Evolutionary conservation across 495 filamentous ascomycete genomes (phyloP), one percentile per base, ranked within the genome.

Genomic region (Aspergillus campestris): DNA sequence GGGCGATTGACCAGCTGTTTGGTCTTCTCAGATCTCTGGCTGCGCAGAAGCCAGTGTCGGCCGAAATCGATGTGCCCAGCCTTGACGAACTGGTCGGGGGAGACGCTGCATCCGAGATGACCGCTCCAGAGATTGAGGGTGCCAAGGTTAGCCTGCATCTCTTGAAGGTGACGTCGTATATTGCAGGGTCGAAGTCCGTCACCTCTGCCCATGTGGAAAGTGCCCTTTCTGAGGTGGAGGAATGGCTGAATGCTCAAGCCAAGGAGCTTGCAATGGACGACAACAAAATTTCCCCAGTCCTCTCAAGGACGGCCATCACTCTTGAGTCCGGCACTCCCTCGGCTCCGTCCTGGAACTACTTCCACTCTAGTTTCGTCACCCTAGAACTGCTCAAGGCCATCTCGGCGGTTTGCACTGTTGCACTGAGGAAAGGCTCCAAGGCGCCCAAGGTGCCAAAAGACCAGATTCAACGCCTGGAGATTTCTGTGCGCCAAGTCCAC

Each of bases 381-480:
- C 49, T 74, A 12, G 70, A 74, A 31, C 60, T 64, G 1, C 47
- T 71, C 15, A 71, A 69, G 53, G 66, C 66, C 8, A 15, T 66
- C 34, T 64, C 59, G 8, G 53, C 56, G 33, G 40, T 71, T 9
- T 43, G 56, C 39, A 43, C 54, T 6, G 14, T 67, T 28, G 61
- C 63, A 14, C 51, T 52, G 10, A 59, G 57, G 31, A 71, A 69
- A 48, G 47, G 46, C 6, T 46, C 57, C 1, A 73, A 69, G 46
- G 38, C 54, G 1, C 41, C 51, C 27, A 68, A 66, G 36, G 42
- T 70, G 3, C 55, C 65, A 3, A 67, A 64, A 34, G 65, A 70
- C 6, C 54, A 52, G 6, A 34, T 71, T 5, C 55, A 67, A 11
- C 40, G 45, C 33, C 42, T 71, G 14, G 40, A 53, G 10, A 41